Percentiles rank a stretch among this genome's conserved stretches.
phyloP scores from a whole-genome alignment of 2,329 filamentous ascomycete genomes.

The Pestalotiopsis sp. region DNA sequence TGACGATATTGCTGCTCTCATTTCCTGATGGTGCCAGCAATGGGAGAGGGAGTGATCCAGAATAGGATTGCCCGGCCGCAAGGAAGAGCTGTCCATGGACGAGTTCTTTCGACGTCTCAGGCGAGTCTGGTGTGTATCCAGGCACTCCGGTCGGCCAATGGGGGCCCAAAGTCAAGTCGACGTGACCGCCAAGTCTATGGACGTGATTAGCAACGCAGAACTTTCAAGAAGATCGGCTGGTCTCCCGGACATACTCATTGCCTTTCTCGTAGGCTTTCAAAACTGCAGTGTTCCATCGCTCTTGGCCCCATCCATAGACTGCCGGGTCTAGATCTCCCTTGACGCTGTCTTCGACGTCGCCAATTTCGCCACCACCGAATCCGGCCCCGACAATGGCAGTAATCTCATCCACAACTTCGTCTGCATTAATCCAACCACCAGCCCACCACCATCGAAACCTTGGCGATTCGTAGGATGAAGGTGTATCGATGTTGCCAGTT shows the following conservation, averaged over 20 bases:
- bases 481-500: neutral
- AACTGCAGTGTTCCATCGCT: neutral
- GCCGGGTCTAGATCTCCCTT: neutral
- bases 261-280: neutral
- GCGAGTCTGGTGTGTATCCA: neutral
- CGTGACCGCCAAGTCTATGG: neutral
- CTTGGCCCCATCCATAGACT: neutral
- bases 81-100: neutral
- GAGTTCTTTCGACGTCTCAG: neutral
- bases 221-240: neutral
- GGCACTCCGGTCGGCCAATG: neutral
- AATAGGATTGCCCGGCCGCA: neutral
- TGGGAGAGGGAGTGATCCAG: neutral
- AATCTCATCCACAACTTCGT: neutral
- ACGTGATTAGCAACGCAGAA: neutral
- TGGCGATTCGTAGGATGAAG: neutral
- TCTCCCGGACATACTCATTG: neutral
- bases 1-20: neutral
- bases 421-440: neutral
- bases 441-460: neutral
- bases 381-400: neutral
- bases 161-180: neutral
- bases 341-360: neutral
- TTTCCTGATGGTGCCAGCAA: neutral
- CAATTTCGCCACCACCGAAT: neutral